These are phyloP conservation scores for Solanum virginianum DNA, from an alignment of 257 asterid genomes.

Conservation along the genomic window DNA sequence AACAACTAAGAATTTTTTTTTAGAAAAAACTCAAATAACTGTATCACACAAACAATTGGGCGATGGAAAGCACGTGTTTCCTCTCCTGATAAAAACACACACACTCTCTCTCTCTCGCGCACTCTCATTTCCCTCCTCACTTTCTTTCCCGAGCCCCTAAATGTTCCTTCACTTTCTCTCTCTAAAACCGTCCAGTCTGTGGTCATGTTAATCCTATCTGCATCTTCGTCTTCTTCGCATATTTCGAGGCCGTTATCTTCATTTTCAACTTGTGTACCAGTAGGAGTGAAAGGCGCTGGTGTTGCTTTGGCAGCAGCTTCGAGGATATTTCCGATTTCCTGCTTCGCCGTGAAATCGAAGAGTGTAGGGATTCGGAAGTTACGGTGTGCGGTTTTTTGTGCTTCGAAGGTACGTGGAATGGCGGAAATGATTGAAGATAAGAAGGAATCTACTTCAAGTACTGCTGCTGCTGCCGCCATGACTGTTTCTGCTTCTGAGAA, in stretches of 20 bases:
- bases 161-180: not conserved
- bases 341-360: not conserved
- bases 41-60: not conserved
- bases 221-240: conserved; percentile 7
- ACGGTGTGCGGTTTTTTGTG: conserved; percentile 21
- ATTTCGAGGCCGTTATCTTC: conserved; percentile 11
- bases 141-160: not conserved
- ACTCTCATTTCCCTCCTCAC: not conserved
- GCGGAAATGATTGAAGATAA: conserved; percentile 27
- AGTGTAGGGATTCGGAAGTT: conserved; percentile 6
- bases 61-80: conserved; percentile 9
- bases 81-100: not conserved
- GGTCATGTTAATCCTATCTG: conserved; percentile 37
- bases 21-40: not conserved
- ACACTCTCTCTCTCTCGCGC: conserved; percentile 3
- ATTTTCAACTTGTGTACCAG: conserved; percentile 1
- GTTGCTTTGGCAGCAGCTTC: not conserved
- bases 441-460: conserved; percentile 9
- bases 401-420: conserved; percentile 27
- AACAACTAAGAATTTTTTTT: not conserved
- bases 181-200: not conserved
- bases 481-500: conserved; percentile 21
- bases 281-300: conserved; percentile 24
- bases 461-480: conserved; percentile 12
- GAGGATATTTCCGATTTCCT: not conserved